Conservation (phyloP, 164 flowering plant species). For the Liriodendron chinense region DNA sequence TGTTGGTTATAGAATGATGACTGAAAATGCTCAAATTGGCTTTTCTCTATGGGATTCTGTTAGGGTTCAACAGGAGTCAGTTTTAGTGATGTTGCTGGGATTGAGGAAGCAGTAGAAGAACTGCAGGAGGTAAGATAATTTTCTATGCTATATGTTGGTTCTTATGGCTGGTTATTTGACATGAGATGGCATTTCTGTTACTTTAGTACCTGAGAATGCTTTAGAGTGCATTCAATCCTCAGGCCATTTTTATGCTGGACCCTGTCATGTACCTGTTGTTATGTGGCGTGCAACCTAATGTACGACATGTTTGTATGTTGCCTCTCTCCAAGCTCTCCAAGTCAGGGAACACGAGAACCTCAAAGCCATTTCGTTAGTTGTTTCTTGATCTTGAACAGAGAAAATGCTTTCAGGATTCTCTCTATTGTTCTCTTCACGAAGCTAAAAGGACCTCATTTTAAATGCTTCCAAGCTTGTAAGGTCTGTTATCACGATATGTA, state of each 20-base stretch:
- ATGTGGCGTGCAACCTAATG: neutral
- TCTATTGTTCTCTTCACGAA: neutral
- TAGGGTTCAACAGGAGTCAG: slow-evolving; percentile 96
- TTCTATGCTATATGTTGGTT: neutral
- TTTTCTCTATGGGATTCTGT: slow-evolving; percentile 17
- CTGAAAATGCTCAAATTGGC: neutral
- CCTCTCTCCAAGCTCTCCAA: neutral
- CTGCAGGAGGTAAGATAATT: slow-evolving; percentile 70
- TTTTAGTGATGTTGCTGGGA: slow-evolving; percentile 89
- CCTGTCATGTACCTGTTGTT: neutral
- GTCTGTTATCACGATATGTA: no score
- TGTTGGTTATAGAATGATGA: neutral
- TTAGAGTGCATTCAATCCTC: neutral
- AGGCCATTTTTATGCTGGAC: neutral
- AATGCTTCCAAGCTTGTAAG: neutral
- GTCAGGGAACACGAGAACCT: neutral
- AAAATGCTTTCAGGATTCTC: neutral
- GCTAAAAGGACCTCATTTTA: neutral
- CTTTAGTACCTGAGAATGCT: neutral
- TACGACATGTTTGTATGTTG: neutral
- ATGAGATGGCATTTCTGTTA: neutral
- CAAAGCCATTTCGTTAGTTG: neutral
- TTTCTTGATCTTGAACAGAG: neutral
- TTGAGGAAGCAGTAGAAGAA: slow-evolving; percentile 97
- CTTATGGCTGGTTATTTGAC: neutral